Percentiles rank a stretch among this genome's conserved stretches.
phyloP scores from a whole-genome alignment of 2,329 filamentous ascomycete genomes.

The Alternaria sp. region DNA sequence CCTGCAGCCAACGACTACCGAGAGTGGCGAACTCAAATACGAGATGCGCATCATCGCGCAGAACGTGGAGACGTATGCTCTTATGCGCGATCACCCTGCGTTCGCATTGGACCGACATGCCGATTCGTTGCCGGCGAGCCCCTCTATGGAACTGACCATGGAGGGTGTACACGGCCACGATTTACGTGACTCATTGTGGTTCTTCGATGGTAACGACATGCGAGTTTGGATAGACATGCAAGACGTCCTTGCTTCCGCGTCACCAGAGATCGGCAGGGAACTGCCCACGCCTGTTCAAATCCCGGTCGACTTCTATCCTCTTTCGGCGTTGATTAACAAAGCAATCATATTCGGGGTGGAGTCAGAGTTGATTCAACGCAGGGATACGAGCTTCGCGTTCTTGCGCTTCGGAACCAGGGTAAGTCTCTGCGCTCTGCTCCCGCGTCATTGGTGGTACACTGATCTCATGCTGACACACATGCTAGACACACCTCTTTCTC shows the following conservation, averaged over 20 bases:
- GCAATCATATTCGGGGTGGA: conserved; percentile 91
- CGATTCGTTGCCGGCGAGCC: conserved; percentile 59
- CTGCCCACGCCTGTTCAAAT: conserved; percentile 77
- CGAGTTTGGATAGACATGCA: conserved; percentile 89
- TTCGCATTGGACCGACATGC: conserved; percentile 53
- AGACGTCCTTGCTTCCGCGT: conserved; percentile 76
- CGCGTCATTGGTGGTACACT: conserved; percentile 7
- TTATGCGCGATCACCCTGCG: conserved; percentile 83
- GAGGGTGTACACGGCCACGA: conserved; percentile 59
- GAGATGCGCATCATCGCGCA: conserved; percentile 97
- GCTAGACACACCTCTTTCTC: conserved; percentile 89
- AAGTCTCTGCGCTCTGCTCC: conserved; percentile 46
- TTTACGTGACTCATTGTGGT: conserved; percentile 88
- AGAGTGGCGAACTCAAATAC: conserved; percentile 87
- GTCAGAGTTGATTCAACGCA: conserved; percentile 88
- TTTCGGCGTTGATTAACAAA: conserved; percentile 86
- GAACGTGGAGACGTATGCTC: conserved; percentile 92
- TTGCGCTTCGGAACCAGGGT: conserved; percentile 88
- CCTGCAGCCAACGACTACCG: conserved; percentile 83
- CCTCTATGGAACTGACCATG: conserved; percentile 55
- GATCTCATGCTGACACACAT: conserved; percentile 24
- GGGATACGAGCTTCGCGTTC: conserved; percentile 89
- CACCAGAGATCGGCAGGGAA: conserved; percentile 70
- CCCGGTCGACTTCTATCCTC: conserved; percentile 91
- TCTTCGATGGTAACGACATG: conserved; percentile 86